Evolutionary conservation across 345 rosid species (phyloP).

Genomic region (Gossypium bickii): DNA sequence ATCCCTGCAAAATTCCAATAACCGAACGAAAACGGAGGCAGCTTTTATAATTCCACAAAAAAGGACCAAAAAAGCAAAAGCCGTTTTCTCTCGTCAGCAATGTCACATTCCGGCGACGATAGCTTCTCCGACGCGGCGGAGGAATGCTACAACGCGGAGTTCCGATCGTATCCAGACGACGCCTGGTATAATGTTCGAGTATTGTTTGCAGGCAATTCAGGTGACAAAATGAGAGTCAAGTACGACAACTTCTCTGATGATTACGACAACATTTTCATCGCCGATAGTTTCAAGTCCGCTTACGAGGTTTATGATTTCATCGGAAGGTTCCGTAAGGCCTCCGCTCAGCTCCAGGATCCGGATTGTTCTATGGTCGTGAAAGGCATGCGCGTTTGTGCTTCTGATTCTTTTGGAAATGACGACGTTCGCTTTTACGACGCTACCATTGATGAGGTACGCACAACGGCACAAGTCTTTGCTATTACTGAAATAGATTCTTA

Average conservation of each 20-base stretch:
- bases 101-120: neutral
- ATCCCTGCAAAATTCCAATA: neutral
- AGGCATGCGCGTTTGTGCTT: conserved; percentile 34
- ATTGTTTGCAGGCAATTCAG: conserved; percentile 6
- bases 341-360: conserved; percentile 43
- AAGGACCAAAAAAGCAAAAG: neutral
- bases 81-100: neutral
- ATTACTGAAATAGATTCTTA: neutral
- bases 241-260: conserved; percentile 22
- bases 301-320: conserved; percentile 24
- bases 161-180: conserved; percentile 23
- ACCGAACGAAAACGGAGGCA: neutral
- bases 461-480: neutral
- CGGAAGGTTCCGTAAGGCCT: conserved; percentile 32
- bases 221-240: conserved; percentile 27
- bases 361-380: conserved; percentile 23
- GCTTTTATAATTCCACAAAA: neutral
- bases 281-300: conserved; percentile 9
- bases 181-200: conserved; percentile 42
- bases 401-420: conserved; percentile 16
- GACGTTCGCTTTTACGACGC: conserved; percentile 45
- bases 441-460: conserved; percentile 31
- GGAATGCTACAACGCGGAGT: conserved; percentile 22
- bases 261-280: conserved; percentile 15
- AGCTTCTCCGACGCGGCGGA: neutral